Percentiles rank a stretch among this genome's conserved stretches.
Evolutionary conservation across 352 stramenopile genomes (phyloP).

Genomic region (Globisporangium middletonii): DNA sequence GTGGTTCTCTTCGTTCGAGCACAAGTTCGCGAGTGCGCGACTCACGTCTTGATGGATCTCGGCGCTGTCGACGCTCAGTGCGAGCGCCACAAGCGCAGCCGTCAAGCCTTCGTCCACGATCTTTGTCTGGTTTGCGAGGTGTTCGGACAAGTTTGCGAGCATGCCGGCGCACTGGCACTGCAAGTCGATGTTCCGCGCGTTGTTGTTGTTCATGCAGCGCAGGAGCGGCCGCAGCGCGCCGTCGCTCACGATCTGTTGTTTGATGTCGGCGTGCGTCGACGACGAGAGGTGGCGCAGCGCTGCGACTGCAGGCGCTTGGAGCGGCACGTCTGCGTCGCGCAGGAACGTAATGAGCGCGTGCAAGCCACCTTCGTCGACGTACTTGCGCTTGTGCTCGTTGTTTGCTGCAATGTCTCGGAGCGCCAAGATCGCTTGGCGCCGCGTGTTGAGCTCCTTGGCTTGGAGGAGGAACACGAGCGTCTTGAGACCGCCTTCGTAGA

Average conservation of each 20-base stretch:
- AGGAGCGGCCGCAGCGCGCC: conserved; percentile 82
- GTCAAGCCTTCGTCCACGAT: conserved; percentile 92
- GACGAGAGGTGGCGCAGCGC: conserved; percentile 87
- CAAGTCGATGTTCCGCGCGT: conserved; percentile 86
- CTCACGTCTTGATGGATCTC: conserved; percentile 95
- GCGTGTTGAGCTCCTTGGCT: conserved; percentile 89
- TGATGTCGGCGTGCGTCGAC: conserved; percentile 74
- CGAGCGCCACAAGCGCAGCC: conserved; percentile 75
- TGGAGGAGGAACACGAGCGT: conserved; percentile 91
- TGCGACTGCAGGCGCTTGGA: conserved; percentile 88
- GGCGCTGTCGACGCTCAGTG: conserved; percentile 58
- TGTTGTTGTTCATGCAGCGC: conserved; percentile 73
- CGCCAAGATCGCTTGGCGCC: conserved; percentile 84
- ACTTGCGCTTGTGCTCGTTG: conserved; percentile 81
- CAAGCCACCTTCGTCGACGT: conserved; percentile 85
- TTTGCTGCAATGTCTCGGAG: conserved; percentile 89
- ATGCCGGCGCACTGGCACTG: conserved; percentile 91
- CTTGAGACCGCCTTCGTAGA: conserved; percentile 87
- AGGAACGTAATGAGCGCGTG: conserved; percentile 86
- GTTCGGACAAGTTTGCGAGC: conserved; percentile 92
- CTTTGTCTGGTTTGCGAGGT: conserved; percentile 84
- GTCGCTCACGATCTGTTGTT: conserved; percentile 77
- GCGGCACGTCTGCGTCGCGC: conserved; percentile 78
- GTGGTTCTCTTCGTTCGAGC: conserved; percentile 94
- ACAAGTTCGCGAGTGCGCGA: conserved; percentile 90